A percentile compares a stretch with the other conserved stretches of the same genome.
phyloP scores from a whole-genome alignment of 805 yeast species.

The Yarrowia keelungensis region DNA sequence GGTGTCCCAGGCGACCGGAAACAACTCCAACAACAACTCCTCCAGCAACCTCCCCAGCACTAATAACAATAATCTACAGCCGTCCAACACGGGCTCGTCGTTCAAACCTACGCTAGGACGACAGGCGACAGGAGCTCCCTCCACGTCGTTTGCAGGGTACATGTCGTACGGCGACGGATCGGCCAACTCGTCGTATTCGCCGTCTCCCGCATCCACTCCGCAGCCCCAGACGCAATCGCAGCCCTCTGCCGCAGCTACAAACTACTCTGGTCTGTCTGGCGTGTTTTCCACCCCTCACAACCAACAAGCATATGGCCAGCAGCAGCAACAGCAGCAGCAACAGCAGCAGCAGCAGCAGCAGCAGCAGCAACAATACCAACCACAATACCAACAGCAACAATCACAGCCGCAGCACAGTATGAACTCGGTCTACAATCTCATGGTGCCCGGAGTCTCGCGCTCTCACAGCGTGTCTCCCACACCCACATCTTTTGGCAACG shows the following conservation, averaged over 20 bases:
- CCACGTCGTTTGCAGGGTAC: conserved; percentile 34
- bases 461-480: conserved; percentile 35
- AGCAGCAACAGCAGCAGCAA: no score
- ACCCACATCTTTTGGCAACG: conserved; percentile 24
- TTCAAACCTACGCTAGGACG: conserved; percentile 18
- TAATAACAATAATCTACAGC: conserved; percentile 17
- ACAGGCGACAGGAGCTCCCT: conserved; percentile 1
- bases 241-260: conserved; percentile 31
- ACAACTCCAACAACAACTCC: neutral
- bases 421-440: conserved; percentile 36
- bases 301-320: conserved; percentile 42
- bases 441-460: conserved; percentile 34
- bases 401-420: conserved; percentile 26
- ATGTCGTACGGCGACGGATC: conserved; percentile 24
- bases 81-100: conserved; percentile 6
- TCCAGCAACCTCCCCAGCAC: neutral
- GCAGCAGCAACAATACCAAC: conserved; percentile 44
- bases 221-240: conserved; percentile 42
- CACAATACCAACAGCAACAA: conserved; percentile 40
- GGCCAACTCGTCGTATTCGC: conserved; percentile 40
- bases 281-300: conserved; percentile 39
- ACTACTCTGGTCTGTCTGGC: conserved; percentile 34
- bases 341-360: conserved; percentile 43
- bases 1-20: conserved; percentile 16
- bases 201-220: conserved; percentile 43